A percentile compares a stretch with the other conserved stretches of the same genome.
These are phyloP conservation scores for Chrysoporthe puriensis DNA, from an alignment of 2,329 filamentous ascomycete genomes.

Conservation along the genomic window DNA sequence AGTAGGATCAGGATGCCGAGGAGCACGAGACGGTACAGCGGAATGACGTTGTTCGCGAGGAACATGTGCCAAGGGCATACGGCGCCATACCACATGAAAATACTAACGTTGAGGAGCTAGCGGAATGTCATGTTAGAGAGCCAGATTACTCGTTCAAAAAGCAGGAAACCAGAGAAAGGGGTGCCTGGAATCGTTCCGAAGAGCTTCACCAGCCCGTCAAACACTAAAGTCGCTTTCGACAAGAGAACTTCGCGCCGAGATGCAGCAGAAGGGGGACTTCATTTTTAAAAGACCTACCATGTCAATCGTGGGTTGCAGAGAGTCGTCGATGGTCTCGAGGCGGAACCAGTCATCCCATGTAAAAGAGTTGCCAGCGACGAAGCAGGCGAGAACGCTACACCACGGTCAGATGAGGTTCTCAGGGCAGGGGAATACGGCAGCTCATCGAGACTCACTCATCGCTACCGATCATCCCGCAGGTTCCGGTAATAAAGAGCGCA, in stretches of 20 bases:
- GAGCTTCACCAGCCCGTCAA: not conserved
- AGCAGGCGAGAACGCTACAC: constrained; percentile 74
- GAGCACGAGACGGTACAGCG: constrained; percentile 72
- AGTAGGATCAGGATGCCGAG: constrained; percentile 78
- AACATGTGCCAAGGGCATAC: constrained; percentile 82
- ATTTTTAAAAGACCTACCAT: constrained; percentile 53
- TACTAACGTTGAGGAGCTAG: constrained; percentile 74
- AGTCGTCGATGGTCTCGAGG: constrained; percentile 84
- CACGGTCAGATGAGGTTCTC: not conserved
- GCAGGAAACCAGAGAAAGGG: not conserved
- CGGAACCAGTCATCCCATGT: constrained; percentile 97
- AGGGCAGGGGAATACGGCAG: not conserved
- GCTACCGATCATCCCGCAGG: constrained; percentile 82
- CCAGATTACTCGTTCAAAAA: not conserved
- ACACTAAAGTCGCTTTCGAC: too few relatives aligned
- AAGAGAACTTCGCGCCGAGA: too few relatives aligned
- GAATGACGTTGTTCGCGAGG: constrained; percentile 66
- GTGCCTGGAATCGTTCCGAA: not conserved
- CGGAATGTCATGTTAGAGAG: not conserved
- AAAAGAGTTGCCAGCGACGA: constrained; percentile 88
- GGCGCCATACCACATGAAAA: constrained; percentile 92
- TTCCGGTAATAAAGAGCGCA: constrained; percentile 84
- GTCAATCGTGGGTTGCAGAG: constrained; percentile 90
- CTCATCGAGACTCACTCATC: constrained; percentile 61
- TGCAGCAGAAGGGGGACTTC: not conserved